These are phyloP conservation scores for Exophiala oligosperma DNA, from an alignment of 2,329 filamentous ascomycete genomes.

Conservation along the genomic window DNA sequence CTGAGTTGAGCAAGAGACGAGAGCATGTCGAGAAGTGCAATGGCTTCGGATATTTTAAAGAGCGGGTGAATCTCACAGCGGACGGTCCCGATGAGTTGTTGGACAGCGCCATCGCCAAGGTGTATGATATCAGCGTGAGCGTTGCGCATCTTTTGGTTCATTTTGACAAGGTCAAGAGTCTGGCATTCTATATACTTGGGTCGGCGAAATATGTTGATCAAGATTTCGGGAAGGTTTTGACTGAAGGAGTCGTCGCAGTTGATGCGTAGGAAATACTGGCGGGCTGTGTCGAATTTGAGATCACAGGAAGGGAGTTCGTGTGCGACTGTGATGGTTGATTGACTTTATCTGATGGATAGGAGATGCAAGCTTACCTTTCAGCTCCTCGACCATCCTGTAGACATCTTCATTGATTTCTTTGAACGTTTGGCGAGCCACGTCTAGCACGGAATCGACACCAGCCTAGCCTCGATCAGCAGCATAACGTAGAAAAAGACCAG, in stretches of 20 bases:
- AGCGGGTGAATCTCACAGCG: constrained; percentile 69
- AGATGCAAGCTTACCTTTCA: constrained; percentile 56
- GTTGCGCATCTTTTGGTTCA: constrained; percentile 74
- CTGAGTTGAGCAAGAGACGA: constrained; percentile 73
- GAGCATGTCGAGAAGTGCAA: constrained; percentile 86
- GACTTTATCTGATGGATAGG: no score
- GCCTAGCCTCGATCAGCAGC: constrained; percentile 50
- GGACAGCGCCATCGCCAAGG: constrained; percentile 76
- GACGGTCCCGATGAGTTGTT: constrained; percentile 70
- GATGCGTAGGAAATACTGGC: constrained; percentile 78
- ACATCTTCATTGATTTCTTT: constrained; percentile 84
- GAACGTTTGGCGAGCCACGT: constrained; percentile 84
- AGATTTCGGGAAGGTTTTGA: constrained; percentile 60
- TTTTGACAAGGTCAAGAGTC: constrained; percentile 78
- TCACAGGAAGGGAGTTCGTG: constrained; percentile 59
- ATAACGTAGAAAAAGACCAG: neutral
- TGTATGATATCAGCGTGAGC: constrained; percentile 81
- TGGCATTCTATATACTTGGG: constrained; percentile 83
- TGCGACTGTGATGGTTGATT: constrained; percentile 43
- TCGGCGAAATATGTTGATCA: constrained; percentile 75
- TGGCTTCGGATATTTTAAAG: constrained; percentile 81
- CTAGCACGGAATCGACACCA: constrained; percentile 79
- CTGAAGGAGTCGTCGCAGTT: constrained; percentile 62
- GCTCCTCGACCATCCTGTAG: constrained; percentile 65
- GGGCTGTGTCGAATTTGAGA: constrained; percentile 72